A percentile compares a stretch with the other conserved stretches of the same genome.
These are phyloP conservation scores for Tilletiopsis washingtonensis DNA, from an alignment of 1,284 basidiomycete genomes.

Conservation along the genomic window DNA sequence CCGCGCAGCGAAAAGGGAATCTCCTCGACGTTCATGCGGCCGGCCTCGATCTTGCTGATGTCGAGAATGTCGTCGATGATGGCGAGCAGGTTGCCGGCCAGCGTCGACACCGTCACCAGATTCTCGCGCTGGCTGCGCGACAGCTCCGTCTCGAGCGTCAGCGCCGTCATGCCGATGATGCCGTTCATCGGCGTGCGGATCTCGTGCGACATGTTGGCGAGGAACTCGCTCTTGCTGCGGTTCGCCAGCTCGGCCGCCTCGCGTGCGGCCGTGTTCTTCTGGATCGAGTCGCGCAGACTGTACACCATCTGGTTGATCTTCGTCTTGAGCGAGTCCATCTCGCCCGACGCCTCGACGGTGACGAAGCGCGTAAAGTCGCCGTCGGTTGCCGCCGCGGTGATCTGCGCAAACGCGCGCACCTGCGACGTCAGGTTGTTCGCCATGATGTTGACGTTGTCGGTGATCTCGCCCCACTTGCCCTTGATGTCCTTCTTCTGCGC, in stretches of 20 bases:
- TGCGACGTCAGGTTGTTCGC: slow-evolving; percentile 87
- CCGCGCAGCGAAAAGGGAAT: slow-evolving; percentile 95
- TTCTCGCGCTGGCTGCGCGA: slow-evolving; percentile 87
- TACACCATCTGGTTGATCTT: slow-evolving; percentile 99
- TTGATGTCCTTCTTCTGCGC: slow-evolving; percentile 95
- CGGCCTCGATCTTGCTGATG: slow-evolving; percentile 63
- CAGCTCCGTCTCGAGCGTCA: slow-evolving; percentile 87
- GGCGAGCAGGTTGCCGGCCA: slow-evolving; percentile 83
- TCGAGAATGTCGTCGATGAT: slow-evolving; percentile 62
- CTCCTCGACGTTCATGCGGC: slow-evolving; percentile 98
- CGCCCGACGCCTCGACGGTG: slow-evolving; percentile 94
- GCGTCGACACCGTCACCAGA: slow-evolving; percentile 85
- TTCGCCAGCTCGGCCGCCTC: slow-evolving; percentile 91
- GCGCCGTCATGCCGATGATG: slow-evolving; percentile 98
- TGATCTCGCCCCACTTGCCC: slow-evolving; percentile 98
- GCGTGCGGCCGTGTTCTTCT: slow-evolving; percentile 96
- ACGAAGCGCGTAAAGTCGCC: slow-evolving; percentile 99
- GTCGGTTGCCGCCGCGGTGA: slow-evolving; percentile 95
- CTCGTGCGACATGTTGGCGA: slow-evolving; percentile 49
- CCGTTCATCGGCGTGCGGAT: slow-evolving; percentile 51
- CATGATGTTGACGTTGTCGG: slow-evolving; percentile 58
- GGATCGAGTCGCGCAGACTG: slow-evolving; percentile 90
- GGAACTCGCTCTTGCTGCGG: slow-evolving; percentile 89
- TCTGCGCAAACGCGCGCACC: slow-evolving; percentile 97
- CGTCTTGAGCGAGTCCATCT: slow-evolving; percentile 99